These are phyloP conservation scores for Rhizophora mangle DNA, from an alignment of 345 rosid genomes.

Conservation along the genomic window DNA sequence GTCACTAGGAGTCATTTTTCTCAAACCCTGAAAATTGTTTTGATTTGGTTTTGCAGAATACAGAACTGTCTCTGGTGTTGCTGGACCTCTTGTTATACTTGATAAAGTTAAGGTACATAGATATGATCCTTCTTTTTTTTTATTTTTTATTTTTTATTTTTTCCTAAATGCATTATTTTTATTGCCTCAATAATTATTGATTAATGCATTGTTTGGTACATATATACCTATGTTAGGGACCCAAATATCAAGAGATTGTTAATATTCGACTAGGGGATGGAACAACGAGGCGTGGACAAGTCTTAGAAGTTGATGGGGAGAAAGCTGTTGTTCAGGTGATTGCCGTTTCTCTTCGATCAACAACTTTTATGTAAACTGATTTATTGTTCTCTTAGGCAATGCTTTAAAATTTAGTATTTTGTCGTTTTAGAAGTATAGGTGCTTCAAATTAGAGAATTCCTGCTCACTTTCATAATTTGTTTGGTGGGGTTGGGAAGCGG, in stretches of 20 bases:
- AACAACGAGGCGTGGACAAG: conserved; percentile 91
- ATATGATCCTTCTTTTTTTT: neutral
- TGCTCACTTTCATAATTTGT: neutral
- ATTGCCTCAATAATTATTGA: neutral
- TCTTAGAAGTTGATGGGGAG: conserved; percentile 97
- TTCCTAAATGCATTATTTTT: neutral
- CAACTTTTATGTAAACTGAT: too few relatives aligned
- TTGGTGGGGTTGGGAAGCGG: too few relatives aligned
- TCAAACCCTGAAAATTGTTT: neutral
- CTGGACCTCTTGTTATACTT: conserved; percentile 92
- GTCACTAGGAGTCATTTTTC: neutral
- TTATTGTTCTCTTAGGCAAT: too few relatives aligned
- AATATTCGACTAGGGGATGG: conserved; percentile 94
- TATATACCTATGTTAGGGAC: conserved; percentile 52
- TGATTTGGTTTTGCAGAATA: conserved; percentile 52
- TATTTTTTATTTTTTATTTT: neutral
- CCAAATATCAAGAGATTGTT: conserved; percentile 95
- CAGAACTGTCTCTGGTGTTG: conserved; percentile 95
- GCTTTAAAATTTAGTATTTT: neutral
- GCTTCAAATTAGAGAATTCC: neutral
- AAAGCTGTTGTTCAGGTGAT: conserved; percentile 95
- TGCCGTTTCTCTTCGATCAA: neutral
- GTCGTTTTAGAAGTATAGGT: neutral
- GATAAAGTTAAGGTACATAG: conserved; percentile 79
- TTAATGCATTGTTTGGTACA: neutral